Evolutionary conservation across 2,329 filamentous ascomycete genomes (phyloP).

Genomic region (Penicillium hordei): DNA sequence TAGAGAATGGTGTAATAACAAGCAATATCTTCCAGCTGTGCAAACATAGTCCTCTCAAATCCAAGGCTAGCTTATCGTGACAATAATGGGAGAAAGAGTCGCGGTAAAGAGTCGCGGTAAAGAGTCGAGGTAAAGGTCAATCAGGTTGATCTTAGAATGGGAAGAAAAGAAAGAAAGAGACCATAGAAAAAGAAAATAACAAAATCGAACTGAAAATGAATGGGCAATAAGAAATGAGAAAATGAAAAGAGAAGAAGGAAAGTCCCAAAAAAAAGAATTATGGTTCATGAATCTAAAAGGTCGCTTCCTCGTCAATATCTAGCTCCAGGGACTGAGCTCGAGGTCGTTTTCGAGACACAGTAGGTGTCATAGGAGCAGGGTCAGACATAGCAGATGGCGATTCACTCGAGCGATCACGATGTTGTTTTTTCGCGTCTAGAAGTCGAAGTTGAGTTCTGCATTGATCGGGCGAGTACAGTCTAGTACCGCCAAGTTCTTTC

Average conservation of each 20-base stretch:
- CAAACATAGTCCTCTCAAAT: neutral
- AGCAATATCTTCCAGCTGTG: neutral
- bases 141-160: neutral
- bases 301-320: neutral
- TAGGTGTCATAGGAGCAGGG: conserved; percentile 5
- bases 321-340: neutral
- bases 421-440: conserved; percentile 24
- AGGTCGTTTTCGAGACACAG: conserved; percentile 4
- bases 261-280: neutral
- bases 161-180: neutral
- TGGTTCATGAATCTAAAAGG: neutral
- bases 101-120: neutral
- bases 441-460: conserved; percentile 37
- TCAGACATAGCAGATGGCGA: conserved; percentile 28
- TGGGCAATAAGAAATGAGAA: neutral
- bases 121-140: neutral
- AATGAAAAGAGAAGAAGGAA: neutral
- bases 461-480: conserved; percentile 37
- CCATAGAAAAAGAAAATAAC: neutral
- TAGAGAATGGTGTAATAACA: neutral
- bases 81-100: neutral
- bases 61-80: neutral
- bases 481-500: conserved; percentile 37
- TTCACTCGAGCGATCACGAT: conserved; percentile 12
- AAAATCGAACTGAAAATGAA: neutral